Evolutionary conservation across 305 asterid species (phyloP).

Genomic region (Lippia alba): DNA sequence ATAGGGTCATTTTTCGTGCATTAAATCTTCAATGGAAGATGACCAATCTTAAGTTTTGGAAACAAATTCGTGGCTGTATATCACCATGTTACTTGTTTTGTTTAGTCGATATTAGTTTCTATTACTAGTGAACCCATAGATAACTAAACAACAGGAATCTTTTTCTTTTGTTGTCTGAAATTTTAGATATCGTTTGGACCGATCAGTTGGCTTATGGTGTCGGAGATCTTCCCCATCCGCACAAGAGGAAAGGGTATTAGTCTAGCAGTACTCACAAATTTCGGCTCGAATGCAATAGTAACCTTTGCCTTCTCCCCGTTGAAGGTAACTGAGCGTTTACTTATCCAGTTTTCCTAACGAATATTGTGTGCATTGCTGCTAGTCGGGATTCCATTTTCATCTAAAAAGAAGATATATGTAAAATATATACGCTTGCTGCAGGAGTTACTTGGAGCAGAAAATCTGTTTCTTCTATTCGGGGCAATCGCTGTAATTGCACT

Average conservation of each 20-base stretch:
- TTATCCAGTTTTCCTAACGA: background rate
- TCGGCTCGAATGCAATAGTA: slow-evolving; percentile 91
- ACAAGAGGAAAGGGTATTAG: slow-evolving; percentile 98
- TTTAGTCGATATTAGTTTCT: background rate
- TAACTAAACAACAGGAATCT: slow-evolving; percentile 11
- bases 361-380: background rate
- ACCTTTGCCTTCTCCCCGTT: slow-evolving; percentile 94
- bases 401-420: background rate
- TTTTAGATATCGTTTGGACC: slow-evolving; percentile 96
- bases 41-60: background rate
- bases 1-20: background rate
- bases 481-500: slow-evolving; percentile 75
- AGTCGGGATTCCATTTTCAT: background rate
- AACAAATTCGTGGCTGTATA: background rate
- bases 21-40: background rate
- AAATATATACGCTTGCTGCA: slow-evolving; percentile 37
- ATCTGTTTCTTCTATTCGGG: slow-evolving; percentile 89
- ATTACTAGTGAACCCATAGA: background rate
- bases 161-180: slow-evolving; percentile 21
- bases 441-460: slow-evolving; percentile 92
- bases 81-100: background rate
- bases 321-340: slow-evolving; percentile 56
- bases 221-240: slow-evolving; percentile 95
- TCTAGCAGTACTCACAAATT: slow-evolving; percentile 95
- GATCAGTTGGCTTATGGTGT: slow-evolving; percentile 99